These are phyloP conservation scores for Suhomyces panamericanus DNA, from an alignment of 1,139 yeast species.

Conservation along the genomic window DNA sequence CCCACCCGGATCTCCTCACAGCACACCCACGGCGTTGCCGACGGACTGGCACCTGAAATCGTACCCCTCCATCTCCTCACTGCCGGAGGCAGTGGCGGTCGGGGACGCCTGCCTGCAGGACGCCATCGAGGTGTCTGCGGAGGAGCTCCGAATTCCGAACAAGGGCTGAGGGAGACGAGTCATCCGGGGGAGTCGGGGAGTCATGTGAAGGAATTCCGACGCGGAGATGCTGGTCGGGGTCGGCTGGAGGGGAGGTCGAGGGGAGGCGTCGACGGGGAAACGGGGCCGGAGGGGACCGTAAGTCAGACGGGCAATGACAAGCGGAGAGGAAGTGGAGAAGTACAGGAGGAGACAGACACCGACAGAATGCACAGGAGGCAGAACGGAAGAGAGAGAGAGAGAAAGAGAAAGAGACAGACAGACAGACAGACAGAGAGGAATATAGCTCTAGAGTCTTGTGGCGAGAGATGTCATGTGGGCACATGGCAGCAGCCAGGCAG, in stretches of 20 bases:
- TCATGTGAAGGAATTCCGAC: conserved; percentile 2
- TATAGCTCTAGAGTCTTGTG: too few relatives aligned
- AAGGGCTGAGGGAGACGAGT: conserved; percentile 5
- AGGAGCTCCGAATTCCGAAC: conserved; percentile 5
- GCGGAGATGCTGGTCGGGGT: conserved; percentile 3
- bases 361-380: too few relatives aligned
- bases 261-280: neutral
- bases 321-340: too few relatives aligned
- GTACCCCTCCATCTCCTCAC: conserved; percentile 7
- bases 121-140: neutral
- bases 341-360: too few relatives aligned
- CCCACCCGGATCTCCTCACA: neutral
- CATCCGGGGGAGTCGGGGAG: conserved; percentile 6
- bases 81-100: neutral
- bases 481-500: neutral
- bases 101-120: neutral
- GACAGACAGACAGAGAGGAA: too few relatives aligned
- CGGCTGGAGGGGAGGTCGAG: neutral
- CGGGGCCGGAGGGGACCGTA: too few relatives aligned
- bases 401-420: too few relatives aligned
- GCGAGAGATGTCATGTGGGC: too few relatives aligned
- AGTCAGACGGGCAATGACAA: too few relatives aligned
- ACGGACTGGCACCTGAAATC: neutral
- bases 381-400: too few relatives aligned
- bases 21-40: neutral